Percentiles rank a stretch among this genome's conserved stretches.
phyloP scores from a whole-genome alignment of 169 alveolate species.

The Plasmodium blacklocki region DNA sequence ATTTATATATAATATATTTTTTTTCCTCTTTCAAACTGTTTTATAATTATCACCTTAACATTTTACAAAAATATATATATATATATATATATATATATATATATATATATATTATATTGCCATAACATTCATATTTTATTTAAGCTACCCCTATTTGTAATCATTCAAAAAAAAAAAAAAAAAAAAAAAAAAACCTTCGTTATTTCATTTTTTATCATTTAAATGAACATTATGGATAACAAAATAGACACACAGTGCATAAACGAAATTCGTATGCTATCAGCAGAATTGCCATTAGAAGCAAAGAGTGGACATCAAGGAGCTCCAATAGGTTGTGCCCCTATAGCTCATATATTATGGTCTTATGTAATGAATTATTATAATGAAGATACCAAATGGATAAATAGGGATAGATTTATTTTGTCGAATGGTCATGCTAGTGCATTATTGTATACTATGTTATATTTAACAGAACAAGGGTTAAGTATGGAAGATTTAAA shows the following conservation, averaged over 20 bases:
- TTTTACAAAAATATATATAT: slow-evolving; percentile 1
- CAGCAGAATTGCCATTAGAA: slow-evolving; percentile 73
- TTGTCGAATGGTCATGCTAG: slow-evolving; percentile 90
- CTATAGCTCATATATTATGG: slow-evolving; percentile 87
- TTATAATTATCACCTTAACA: neutral
- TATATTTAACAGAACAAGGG: slow-evolving; percentile 84
- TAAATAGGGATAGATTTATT: slow-evolving; percentile 87
- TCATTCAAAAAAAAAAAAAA: neutral
- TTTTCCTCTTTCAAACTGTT: neutral
- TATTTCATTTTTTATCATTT: neutral
- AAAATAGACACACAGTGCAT: slow-evolving; percentile 57
- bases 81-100: slow-evolving; percentile 4
- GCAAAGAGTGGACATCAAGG: slow-evolving; percentile 91
- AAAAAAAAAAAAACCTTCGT: neutral
- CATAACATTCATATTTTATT: neutral
- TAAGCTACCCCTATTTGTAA: neutral
- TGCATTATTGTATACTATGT: slow-evolving; percentile 86
- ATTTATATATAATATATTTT: neutral
- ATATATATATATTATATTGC: neutral
- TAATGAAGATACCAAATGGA: slow-evolving; percentile 84
- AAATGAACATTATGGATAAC: slow-evolving; percentile 15
- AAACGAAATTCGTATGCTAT: slow-evolving; percentile 74
- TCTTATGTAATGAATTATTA: slow-evolving; percentile 82
- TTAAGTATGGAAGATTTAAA: slow-evolving; percentile 81
- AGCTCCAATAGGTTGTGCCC: slow-evolving; percentile 91